Percentiles rank a stretch among this genome's conserved stretches.
Evolutionary conservation across 495 filamentous ascomycete species (phyloP).

Genomic region (Aspergillus mulundensis): DNA sequence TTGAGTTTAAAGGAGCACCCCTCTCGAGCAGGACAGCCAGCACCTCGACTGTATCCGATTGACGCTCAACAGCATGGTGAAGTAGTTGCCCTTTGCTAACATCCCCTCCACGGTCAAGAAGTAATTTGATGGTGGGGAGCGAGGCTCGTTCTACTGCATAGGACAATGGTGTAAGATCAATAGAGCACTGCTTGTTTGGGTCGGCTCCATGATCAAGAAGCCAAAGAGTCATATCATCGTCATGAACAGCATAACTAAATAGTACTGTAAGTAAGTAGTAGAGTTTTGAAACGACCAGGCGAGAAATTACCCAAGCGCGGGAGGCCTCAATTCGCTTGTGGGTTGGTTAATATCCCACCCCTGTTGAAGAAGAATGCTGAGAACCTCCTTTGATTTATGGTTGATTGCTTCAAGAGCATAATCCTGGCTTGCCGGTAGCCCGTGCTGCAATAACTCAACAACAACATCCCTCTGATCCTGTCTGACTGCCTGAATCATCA

Average conservation of each 20-base stretch:
- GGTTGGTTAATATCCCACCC: too few species aligned
- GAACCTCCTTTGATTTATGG: too few species aligned
- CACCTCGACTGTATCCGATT: slow-evolving; percentile 6
- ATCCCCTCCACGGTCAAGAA: slow-evolving; percentile 16
- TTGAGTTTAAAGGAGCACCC: slow-evolving; percentile 18
- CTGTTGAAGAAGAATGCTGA: too few species aligned
- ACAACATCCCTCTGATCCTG: too few species aligned
- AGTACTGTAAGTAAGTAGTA: too few species aligned
- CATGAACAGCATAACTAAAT: background rate
- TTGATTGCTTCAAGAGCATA: too few species aligned
- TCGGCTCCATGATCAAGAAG: slow-evolving; percentile 24
- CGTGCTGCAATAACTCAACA: too few species aligned
- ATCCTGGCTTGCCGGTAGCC: too few species aligned
- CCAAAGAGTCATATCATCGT: slow-evolving; percentile 22
- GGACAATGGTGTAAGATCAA: slow-evolving; percentile 19
- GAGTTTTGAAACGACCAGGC: too few species aligned
- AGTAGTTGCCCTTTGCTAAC: slow-evolving; percentile 20
- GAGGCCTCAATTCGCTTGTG: too few species aligned
- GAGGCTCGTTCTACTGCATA: slow-evolving; percentile 14
- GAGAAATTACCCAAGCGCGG: too few species aligned
- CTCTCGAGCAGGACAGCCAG: slow-evolving; percentile 11
- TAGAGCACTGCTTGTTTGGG: slow-evolving; percentile 17
- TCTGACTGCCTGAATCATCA: too few species aligned
- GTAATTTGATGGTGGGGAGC: slow-evolving; percentile 10
- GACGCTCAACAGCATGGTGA: slow-evolving; percentile 16